A percentile compares a stretch with the other conserved stretches of the same genome.
Conservation (phyloP, 768 basidiomycete species). For the Porpolomopsis calyptriformis region DNA sequence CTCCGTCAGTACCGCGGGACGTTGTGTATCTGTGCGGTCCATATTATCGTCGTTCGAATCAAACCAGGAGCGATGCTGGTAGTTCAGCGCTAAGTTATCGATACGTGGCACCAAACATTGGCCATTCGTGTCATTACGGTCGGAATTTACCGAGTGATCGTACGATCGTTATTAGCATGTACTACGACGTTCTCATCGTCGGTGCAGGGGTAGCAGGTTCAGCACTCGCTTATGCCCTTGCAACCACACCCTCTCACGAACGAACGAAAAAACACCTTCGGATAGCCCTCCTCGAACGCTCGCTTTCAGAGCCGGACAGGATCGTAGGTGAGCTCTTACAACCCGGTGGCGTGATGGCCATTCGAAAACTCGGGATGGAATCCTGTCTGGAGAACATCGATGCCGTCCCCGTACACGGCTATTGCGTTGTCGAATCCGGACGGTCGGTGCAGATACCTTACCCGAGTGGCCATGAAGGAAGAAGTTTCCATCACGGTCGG, state of each 20-base stretch:
- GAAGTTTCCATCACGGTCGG: constrained; percentile 89
- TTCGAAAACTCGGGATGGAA: constrained; percentile 69
- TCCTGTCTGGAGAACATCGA: constrained; percentile 79
- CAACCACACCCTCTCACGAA: constrained; percentile 30
- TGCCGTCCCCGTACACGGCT: constrained; percentile 72
- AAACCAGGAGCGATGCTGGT: too few relatives aligned
- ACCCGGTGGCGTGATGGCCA: constrained; percentile 75
- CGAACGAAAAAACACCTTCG: constrained; percentile 51
- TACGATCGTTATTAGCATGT: too few relatives aligned
- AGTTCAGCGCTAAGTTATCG: too few relatives aligned
- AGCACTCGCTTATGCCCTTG: constrained; percentile 78
- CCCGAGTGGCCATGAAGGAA: constrained; percentile 58
- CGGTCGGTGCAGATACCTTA: constrained; percentile 83
- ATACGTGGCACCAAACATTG: too few relatives aligned
- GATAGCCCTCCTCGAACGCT: constrained; percentile 83
- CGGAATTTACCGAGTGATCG: too few relatives aligned
- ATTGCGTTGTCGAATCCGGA: constrained; percentile 64
- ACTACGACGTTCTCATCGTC: constrained; percentile 77
- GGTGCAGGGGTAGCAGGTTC: constrained; percentile 89
- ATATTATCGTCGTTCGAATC: too few relatives aligned
- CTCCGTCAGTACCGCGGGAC: too few relatives aligned
- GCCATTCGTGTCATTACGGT: too few relatives aligned
- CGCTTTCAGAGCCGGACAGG: constrained; percentile 84
- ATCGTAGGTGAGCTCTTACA: constrained; percentile 97
- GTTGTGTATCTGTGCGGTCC: too few relatives aligned